phyloP scores from a whole-genome alignment of 108 stramenopile genomes.

The Skeletonema costatum region DNA sequence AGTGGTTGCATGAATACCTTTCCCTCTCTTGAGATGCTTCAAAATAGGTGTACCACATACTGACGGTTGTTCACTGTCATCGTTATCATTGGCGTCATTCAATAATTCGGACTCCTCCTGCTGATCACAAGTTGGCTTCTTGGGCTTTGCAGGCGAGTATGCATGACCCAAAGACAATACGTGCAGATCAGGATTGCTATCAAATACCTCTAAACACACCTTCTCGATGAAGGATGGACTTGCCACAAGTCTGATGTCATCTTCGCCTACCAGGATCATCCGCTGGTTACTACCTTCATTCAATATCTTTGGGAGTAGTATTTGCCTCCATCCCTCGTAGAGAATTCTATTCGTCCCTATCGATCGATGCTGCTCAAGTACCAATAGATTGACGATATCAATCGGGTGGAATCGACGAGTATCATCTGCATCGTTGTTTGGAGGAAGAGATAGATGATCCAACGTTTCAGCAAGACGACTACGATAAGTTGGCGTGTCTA shows the following conservation, averaged over 20 bases:
- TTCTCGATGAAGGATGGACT: slow-evolving; percentile 17
- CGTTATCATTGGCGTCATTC: background rate
- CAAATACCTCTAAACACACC: slow-evolving; percentile 14
- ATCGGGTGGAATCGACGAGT: slow-evolving; percentile 13
- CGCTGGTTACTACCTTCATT: background rate
- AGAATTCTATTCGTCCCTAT: slow-evolving; percentile 33
- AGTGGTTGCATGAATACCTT: slow-evolving; percentile 34
- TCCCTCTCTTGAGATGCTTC: slow-evolving; percentile 19
- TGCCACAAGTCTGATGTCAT: slow-evolving; percentile 24
- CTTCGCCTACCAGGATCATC: slow-evolving; percentile 26
- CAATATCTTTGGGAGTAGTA: slow-evolving; percentile 21
- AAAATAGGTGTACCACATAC: background rate
- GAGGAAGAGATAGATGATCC: slow-evolving; percentile 4
- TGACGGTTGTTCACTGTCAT: background rate
- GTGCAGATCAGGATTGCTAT: slow-evolving; percentile 20
- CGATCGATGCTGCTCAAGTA: slow-evolving; percentile 10
- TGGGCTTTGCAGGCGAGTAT: slow-evolving; percentile 21
- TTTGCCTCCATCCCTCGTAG: slow-evolving; percentile 38
- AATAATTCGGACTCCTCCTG: background rate
- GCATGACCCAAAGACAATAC: slow-evolving; percentile 39
- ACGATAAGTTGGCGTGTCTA: slow-evolving; percentile 24
- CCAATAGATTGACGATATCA: slow-evolving; percentile 24
- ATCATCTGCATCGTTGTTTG: background rate
- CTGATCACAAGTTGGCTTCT: background rate
- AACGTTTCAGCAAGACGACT: slow-evolving; percentile 27